Base-by-base conservation (phyloP, 2,329 filamentous ascomycete species). In the Emericellopsis cladophorae region DNA sequence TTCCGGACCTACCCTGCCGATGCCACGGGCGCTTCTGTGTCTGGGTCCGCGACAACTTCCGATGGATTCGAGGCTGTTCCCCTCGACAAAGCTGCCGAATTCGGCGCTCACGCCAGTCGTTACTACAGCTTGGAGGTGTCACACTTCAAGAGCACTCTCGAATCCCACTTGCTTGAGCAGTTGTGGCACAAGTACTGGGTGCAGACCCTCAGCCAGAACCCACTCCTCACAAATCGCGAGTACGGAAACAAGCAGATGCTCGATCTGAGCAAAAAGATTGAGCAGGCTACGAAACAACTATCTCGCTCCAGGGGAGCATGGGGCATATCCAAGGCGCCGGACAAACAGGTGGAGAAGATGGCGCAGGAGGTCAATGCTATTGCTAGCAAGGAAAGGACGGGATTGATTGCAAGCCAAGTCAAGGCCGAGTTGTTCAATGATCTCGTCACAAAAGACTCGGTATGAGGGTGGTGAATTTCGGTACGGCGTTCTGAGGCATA, bases 171-270 rank as follows among this genome's bases (percentile, higher is more conserved):
- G 21, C 70, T 98, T 5, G 86, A 93, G 54, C 74, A 87, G 40
- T 70, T 98, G 24, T 96, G 92, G 92, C 95, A 95, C 68, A 96
- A 96, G 62, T 98, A 98, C 69, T 95, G 88, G 92, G 89, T 95
- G 29, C 85, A 93, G 55, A 98, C 92, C 6, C 74, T 98, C 16
- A 93, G 87, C 26, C 86, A 94, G 52, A 92, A 80, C 51, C 89
- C 90, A 18, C 73, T 95, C 5, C 81, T 94, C 52, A 88, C 86
- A 42, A 96, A 95, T 55, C 84, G 89, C 47, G 90, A 95, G 51
- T 98, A 89, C 56, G 83, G 81, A 40, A 94, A 83, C 53, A 92
- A 89, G 60, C 89, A 95, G 61, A 92, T 98, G 63, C 68, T 81
- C 38, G 92, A 98, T 59, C 69, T 96, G 35, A 83, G 83, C 33